Base-by-base conservation (phyloP, 2,329 filamentous ascomycete genomes). In the Pestalotiopsis sp. region DNA sequence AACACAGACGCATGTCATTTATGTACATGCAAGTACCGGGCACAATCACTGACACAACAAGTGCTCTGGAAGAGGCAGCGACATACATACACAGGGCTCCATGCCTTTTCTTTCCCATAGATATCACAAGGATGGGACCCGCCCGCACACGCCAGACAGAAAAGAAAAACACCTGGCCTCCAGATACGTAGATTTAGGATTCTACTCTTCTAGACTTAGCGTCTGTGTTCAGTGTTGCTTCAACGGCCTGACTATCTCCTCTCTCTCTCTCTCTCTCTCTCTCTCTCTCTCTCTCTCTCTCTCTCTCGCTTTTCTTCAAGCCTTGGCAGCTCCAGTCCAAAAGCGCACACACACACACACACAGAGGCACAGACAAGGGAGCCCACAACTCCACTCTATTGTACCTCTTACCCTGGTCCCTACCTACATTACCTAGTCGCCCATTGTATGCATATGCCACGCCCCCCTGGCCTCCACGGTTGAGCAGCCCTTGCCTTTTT, bases 1-100 rank as follows among this genome's bases (percentile, higher is more conserved):
- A 72, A 68, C 71, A 74, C 64, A 69, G 71, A 72, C 65, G 68
- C 63, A 71, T 70, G 61, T 61, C 69, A 63, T 52, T 17, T n/a
- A 41, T 72, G 67, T 64, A 59, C 62, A 66, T 25, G 38, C 45
- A 66, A 45, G 38, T 36, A 59, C 23, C n/a, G 23, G 31, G 52
- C 49, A 66, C 41, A 63, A 62, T 55, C 55, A 66, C 31, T 23
- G 57, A 36, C 55, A 60, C 55, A 59, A 14, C 14, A 36, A 36
- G 31, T 36, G 31, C 45, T 36, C 36, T 17, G 25, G 60, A 55
- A 65, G 45, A 65, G 25, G 17, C 45, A 68, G 62, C 38, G 41
- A 57, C 39, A 31, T 52, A 52, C 68, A 68, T 72, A 68, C 73
- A 73, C 59, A 17, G 38, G 31, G 31, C 25, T 14, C 20, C 59